Percentiles rank a stretch among this genome's conserved stretches.
Conservation (phyloP, 257 asterid species). For the Rhazya stricta region DNA sequence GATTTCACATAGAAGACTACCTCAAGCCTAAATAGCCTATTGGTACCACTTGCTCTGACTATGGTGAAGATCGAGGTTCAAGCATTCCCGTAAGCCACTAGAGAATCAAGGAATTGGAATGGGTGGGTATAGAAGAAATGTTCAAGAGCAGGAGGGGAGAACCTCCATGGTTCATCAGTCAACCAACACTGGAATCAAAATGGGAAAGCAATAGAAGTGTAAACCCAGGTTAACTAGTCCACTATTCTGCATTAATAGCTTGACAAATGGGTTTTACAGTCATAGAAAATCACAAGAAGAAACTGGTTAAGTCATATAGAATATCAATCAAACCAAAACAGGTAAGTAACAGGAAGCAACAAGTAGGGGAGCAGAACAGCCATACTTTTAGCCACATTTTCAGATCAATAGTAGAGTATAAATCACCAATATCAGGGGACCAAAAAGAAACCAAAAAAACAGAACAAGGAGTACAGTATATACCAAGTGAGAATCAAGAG, state of each 20-base stretch:
- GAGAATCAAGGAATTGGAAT: too few relatives aligned
- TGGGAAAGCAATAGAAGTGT: neutral
- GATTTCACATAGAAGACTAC: neutral
- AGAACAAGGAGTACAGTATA: neutral
- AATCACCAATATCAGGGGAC: too few relatives aligned
- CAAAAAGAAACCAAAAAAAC: neutral
- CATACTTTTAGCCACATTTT: neutral
- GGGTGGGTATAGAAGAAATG: neutral
- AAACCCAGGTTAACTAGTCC: neutral
- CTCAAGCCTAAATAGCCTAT: neutral
- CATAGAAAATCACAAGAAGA: neutral
- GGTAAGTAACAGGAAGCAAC: neutral
- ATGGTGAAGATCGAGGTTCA: neutral
- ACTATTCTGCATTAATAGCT: neutral
- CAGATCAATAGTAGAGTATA: neutral
- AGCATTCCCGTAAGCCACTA: too few relatives aligned
- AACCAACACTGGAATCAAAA: neutral
- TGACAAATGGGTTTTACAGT: neutral
- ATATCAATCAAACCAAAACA: neutral
- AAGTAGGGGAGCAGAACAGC: neutral
- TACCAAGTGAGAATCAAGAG: constrained; percentile 99
- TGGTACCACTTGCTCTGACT: neutral
- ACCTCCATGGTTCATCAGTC: neutral
- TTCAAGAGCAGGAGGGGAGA: neutral
- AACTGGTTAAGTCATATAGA: neutral